These are phyloP conservation scores for Xylaria sp. DNA, from an alignment of 2,329 filamentous ascomycete species.

Conservation along the genomic window DNA sequence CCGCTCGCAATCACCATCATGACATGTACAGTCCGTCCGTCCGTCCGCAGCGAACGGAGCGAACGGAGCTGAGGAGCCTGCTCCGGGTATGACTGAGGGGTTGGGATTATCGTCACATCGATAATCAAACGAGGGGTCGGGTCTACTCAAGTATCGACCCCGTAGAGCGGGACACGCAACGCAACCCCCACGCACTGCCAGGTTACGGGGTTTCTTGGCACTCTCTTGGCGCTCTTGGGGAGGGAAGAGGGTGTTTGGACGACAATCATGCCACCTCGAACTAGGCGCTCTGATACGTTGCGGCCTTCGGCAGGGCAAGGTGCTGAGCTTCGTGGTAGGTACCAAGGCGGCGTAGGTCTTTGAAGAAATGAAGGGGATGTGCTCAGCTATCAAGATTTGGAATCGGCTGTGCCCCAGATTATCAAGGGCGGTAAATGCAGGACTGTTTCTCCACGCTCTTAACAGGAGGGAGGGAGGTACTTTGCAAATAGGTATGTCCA, in stretches of 20 bases:
- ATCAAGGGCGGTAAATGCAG: conserved; percentile 15
- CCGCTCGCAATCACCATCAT: background rate
- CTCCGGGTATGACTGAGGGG: conserved; percentile 27
- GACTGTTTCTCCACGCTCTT: conserved; percentile 7
- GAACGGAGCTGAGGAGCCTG: conserved; percentile 23
- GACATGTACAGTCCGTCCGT: background rate
- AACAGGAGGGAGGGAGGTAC: background rate
- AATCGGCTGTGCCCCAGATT: conserved; percentile 19
- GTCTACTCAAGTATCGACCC: conserved; percentile 38
- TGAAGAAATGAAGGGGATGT: background rate
- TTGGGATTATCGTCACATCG: conserved; percentile 31
- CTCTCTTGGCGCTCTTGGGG: conserved; percentile 15
- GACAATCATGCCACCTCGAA: conserved; percentile 8
- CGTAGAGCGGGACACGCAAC: conserved; percentile 31
- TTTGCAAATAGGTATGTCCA: background rate
- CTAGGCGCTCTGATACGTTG: conserved; percentile 1
- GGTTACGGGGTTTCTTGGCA: conserved; percentile 29
- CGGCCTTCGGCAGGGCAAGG: background rate
- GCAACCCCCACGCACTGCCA: conserved; percentile 31
- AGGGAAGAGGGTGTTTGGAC: conserved; percentile 3
- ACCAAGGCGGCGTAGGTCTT: background rate
- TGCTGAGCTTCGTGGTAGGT: conserved; percentile 4
- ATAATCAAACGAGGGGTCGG: conserved; percentile 30
- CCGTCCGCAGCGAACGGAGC: no score
- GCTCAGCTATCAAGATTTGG: conserved; percentile 20